phyloP scores from a whole-genome alignment of 2,329 filamentous ascomycete species.

The Phaeosphaeriaceae sp. region DNA sequence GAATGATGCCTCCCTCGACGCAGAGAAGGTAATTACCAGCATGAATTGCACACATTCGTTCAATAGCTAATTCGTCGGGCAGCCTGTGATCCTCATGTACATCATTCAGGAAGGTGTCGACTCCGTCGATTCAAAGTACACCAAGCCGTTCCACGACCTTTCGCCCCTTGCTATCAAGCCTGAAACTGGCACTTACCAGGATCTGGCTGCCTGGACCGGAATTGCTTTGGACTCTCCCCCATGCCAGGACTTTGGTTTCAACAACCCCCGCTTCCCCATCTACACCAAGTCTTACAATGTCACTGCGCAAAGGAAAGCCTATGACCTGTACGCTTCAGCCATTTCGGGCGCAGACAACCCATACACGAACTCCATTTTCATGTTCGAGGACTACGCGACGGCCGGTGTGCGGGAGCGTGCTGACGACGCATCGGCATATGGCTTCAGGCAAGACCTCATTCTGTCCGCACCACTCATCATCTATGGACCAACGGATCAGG shows the following conservation, averaged over 20 bases:
- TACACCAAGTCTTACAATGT: slow-evolving; percentile 41
- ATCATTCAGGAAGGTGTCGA: slow-evolving; percentile 34
- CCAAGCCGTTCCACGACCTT: slow-evolving; percentile 26
- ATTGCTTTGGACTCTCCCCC: slow-evolving; percentile 32
- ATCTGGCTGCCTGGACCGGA: slow-evolving; percentile 30
- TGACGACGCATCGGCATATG: slow-evolving; percentile 52
- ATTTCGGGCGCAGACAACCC: slow-evolving; percentile 35
- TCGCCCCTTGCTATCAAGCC: slow-evolving; percentile 17
- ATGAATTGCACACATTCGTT: background rate
- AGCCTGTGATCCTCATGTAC: slow-evolving; percentile 23
- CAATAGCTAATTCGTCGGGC: background rate
- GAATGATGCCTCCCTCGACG: slow-evolving; percentile 23
- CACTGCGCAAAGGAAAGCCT: slow-evolving; percentile 46
- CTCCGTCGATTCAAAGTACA: slow-evolving; percentile 26
- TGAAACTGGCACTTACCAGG: slow-evolving; percentile 26
- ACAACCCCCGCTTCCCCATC: slow-evolving; percentile 32
- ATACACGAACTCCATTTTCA: slow-evolving; percentile 54
- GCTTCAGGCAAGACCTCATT: slow-evolving; percentile 51
- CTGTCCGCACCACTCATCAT: slow-evolving; percentile 30
- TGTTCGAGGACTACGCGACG: slow-evolving; percentile 64
- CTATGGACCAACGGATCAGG: slow-evolving; percentile 16
- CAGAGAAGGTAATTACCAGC: slow-evolving; percentile 13
- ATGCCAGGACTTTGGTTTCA: slow-evolving; percentile 35
- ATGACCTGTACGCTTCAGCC: slow-evolving; percentile 46
- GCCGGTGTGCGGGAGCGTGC: slow-evolving; percentile 53